A percentile compares a stretch with the other conserved stretches of the same genome.
Evolutionary conservation across 2,329 filamentous ascomycete genomes (phyloP).

Genomic region (Lecanicillium sp.): DNA sequence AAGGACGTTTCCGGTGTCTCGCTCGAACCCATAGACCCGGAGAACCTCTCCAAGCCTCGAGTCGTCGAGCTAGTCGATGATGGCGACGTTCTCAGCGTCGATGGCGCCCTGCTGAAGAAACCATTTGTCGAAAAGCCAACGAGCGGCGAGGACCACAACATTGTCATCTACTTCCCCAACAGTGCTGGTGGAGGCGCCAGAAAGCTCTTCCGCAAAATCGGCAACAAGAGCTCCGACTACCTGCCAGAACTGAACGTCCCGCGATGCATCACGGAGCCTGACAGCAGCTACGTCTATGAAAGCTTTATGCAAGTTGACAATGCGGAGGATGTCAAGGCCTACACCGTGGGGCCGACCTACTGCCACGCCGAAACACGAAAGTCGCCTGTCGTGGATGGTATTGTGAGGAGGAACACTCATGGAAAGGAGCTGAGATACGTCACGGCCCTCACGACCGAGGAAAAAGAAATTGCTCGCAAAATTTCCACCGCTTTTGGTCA

Average conservation of each 20-base stretch:
- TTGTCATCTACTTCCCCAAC: conserved; percentile 92
- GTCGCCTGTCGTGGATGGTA: conserved; percentile 91
- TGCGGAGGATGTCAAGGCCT: conserved; percentile 96
- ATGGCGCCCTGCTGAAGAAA: conserved; percentile 74
- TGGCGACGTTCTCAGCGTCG: conserved; percentile 79
- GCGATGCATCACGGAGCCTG: conserved; percentile 70
- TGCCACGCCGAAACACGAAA: conserved; percentile 97
- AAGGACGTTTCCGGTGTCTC: conserved; percentile 72
- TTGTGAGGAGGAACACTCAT: conserved; percentile 92
- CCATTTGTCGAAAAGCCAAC: conserved; percentile 98
- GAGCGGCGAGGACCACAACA: conserved; percentile 98
- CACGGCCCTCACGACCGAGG: conserved; percentile 71
- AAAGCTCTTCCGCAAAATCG: conserved; percentile 91
- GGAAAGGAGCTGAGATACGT: conserved; percentile 97
- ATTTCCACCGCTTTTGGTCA: conserved; percentile 92
- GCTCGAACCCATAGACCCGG: conserved; percentile 63
- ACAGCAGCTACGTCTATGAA: conserved; percentile 89
- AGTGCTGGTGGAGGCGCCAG: conserved; percentile 82
- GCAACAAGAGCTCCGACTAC: conserved; percentile 97
- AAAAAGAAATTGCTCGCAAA: conserved; percentile 78
- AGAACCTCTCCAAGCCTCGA: conserved; percentile 53
- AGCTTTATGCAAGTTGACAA: conserved; percentile 96
- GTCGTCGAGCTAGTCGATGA: conserved; percentile 84
- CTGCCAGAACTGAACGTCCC: conserved; percentile 70
- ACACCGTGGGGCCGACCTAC: conserved; percentile 87